Base-by-base conservation (phyloP, 1,284 basidiomycete genomes). In the Leccinum colubrinum region DNA sequence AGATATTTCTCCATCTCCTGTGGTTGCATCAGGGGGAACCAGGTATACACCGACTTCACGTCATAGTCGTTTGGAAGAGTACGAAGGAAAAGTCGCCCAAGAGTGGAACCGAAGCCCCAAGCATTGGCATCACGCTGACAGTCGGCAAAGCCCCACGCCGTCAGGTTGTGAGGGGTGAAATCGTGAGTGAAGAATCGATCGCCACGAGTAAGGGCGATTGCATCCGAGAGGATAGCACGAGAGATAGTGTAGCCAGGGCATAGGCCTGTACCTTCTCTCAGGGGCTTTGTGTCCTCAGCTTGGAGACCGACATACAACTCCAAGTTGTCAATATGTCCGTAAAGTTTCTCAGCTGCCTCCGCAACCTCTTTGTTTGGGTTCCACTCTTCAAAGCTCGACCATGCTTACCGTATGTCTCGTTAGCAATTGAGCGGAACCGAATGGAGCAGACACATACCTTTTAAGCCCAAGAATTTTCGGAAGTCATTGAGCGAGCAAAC, bases 401-500 rank as follows among this genome's bases (percentile, higher is more conserved):
- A 91, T 0, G 83, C 84, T 86, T 53, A 39, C 57, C 15, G 11
- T 3, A 58, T 37, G 4, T 2, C 6, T 41, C 8, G 59, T 64
- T 30, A 63, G n/a, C 15, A 12, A 22, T 17, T 3, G 4, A 14
- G 5, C 12, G 22, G 12, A 33, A 15, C 1, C 5, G 4, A 39
- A 27, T 11, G 33, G 11, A 48, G 20, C 4, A 17, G 8, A n/a
- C 5, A 64, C 85, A 68, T 63, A 91, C 89, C 79, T 73, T 90
- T 91, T 48, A 93, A 70, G 9, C 91, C 91, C 52, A 93, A 77
- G 78, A 84, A 93, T 83, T 83, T 84, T 61, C 93, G 82, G 78
- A 95, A 95, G 68, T 95, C 93, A 69, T 95, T 95, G 66, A 95
- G 73, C 3, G 90, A 88, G 71, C 92, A 94, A 39, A 88, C 85